Conservation (phyloP, 148 eudicot species). For the Simmondsia chinensis region DNA sequence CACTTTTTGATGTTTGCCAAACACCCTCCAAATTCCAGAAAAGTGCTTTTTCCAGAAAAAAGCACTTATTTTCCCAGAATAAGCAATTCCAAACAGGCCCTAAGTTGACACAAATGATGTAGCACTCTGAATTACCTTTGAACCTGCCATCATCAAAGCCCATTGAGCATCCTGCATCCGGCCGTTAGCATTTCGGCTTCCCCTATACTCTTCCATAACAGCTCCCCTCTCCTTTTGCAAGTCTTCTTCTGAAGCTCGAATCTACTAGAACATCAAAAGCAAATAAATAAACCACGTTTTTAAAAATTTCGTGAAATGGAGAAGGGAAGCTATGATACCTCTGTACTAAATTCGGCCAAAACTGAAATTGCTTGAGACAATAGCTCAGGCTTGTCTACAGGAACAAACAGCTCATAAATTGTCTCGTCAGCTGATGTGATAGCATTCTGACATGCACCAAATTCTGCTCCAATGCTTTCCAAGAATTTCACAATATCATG, state of each 20-base stretch:
- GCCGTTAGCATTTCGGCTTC: slow-evolving; percentile 73
- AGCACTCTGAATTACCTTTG: slow-evolving; percentile 77
- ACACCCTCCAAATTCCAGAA: no score
- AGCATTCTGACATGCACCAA: slow-evolving; percentile 94
- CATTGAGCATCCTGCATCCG: slow-evolving; percentile 95
- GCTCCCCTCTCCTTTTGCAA: slow-evolving; percentile 96
- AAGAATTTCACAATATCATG: slow-evolving; percentile 71
- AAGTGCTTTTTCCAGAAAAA: no score
- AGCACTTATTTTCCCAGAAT: no score
- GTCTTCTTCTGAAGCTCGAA: slow-evolving; percentile 72
- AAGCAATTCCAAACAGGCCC: no score
- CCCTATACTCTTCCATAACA: slow-evolving; percentile 87
- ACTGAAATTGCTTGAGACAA: slow-evolving; percentile 74
- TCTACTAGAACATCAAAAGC: slow-evolving; percentile 25
- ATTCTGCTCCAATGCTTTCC: slow-evolving; percentile 78
- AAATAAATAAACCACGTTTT: background rate
- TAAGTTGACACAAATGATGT: no score
- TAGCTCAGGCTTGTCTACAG: slow-evolving; percentile 81
- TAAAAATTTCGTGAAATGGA: background rate
- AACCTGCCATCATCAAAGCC: slow-evolving; percentile 84
- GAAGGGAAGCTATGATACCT: slow-evolving; percentile 31
- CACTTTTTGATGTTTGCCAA: no score
- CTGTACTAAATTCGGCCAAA: slow-evolving; percentile 77
- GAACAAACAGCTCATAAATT: slow-evolving; percentile 85
- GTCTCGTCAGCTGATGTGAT: slow-evolving; percentile 81